Evolutionary conservation across 805 yeast genomes (phyloP), one percentile per base, ranked within the genome.

Genomic region (Cyberlindnera mrakii): DNA sequence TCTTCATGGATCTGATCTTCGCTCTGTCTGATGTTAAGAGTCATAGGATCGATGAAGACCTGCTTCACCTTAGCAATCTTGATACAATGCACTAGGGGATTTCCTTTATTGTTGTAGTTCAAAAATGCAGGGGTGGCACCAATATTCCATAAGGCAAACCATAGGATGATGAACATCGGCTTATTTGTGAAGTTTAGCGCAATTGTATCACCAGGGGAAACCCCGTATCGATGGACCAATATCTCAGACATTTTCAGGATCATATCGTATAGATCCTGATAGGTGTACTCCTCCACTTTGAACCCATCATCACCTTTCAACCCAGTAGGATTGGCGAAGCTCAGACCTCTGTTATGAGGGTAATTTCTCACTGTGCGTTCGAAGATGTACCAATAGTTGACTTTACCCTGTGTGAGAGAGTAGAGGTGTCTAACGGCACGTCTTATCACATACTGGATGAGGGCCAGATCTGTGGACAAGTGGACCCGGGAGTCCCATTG

Each of bases 51-150:
- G 37, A 85, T 77, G 43, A 90, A 77, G 2, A 88, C 76, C 52
- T 81, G 77, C 7, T 68, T 53, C 0, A 85, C 74, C 11, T 74
- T 65, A n/a, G 89, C 82, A 20, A 82, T 75, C 49, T 76, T 77
- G 53, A 91, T 67, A 49, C 96, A 86, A 64, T 91, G 97, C 13
- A 78, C 77, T 50, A 90, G 71, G 1, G 96, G 84, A 40, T 73
- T 71, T 20, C 87, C 89, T 41, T 73, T 70, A 39, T 83, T 71
- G 61, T 89, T 90, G 66, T 80, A 86, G 65, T 90, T 90, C 55
- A 91, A 66, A 53, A 91, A 84, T 0, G 96, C 89, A 0, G 96
- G 96, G 8, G 73, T 63, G 1, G 96, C 96, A 35, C 97, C 97
- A 42, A 90, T 71, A 55, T 87, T 85, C 96, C 96, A 90, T 38